Conservation (phyloP, 345 rosid species). For the Reutealis trisperma region DNA sequence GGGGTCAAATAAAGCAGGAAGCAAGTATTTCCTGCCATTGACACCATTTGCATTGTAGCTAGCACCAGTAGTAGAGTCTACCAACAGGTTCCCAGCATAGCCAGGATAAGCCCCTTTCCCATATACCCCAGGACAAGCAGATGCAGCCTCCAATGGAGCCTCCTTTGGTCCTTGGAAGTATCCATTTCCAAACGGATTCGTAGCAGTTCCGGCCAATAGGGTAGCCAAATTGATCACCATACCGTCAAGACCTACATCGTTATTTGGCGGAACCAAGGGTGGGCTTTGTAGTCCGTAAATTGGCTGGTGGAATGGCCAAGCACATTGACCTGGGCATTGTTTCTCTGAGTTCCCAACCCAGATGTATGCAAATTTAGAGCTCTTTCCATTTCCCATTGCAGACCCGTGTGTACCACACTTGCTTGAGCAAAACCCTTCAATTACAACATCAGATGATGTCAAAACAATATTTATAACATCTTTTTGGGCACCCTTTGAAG, state of each 20-base stretch:
- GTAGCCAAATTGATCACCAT: conserved; percentile 26
- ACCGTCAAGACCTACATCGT: conserved; percentile 28
- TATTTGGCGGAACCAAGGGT: conserved; percentile 15
- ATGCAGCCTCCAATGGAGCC: conserved; percentile 26
- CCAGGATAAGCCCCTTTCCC: conserved; percentile 30
- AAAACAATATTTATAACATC: conserved; percentile 17
- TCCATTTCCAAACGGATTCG: conserved; percentile 28
- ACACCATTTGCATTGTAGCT: conserved; percentile 28
- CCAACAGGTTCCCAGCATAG: conserved; percentile 22
- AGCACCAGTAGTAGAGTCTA: conserved; percentile 25
- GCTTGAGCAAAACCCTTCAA: conserved; percentile 21
- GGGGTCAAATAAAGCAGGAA: conserved; percentile 27
- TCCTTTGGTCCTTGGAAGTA: conserved; percentile 27
- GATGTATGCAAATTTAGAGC: conserved; percentile 21
- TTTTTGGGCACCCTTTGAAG: conserved; percentile 19
- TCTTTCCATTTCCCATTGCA: neutral
- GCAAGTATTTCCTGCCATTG: conserved; percentile 28
- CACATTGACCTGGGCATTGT: conserved; percentile 30
- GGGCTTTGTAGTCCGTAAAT: conserved; percentile 22
- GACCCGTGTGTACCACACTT: conserved; percentile 19
- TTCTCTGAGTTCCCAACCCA: conserved; percentile 31
- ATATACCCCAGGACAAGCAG: conserved; percentile 19
- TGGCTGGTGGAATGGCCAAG: conserved; percentile 31
- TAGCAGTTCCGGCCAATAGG: conserved; percentile 24
- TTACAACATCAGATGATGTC: conserved; percentile 22